Percentiles rank a stretch among this genome's conserved stretches.
Evolutionary conservation across 305 asterid species (phyloP).

Genomic region (Andrographis paniculata): DNA sequence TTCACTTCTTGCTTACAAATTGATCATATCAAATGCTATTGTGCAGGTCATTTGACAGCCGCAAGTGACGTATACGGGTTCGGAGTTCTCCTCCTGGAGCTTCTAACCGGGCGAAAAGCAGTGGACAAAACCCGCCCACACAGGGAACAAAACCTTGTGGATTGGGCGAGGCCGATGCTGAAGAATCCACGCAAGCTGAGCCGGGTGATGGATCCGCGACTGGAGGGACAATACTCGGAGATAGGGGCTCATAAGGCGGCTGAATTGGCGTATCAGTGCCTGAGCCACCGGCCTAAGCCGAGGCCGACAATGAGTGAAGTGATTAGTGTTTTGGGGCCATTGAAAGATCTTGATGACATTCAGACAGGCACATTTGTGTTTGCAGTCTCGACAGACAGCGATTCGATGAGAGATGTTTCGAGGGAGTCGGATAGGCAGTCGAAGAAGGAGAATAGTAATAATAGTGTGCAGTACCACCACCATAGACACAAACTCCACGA

Average conservation of each 20-base stretch:
- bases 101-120: slow-evolving; percentile 62
- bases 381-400: slow-evolving; percentile 35
- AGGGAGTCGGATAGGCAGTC: slow-evolving; percentile 14
- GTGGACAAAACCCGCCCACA: slow-evolving; percentile 61
- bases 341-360: slow-evolving; percentile 31
- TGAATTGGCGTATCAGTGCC: slow-evolving; percentile 53
- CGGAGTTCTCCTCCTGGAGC: slow-evolving; percentile 73
- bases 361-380: slow-evolving; percentile 43
- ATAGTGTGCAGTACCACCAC: slow-evolving; percentile 19
- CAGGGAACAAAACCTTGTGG: slow-evolving; percentile 62
- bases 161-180: slow-evolving; percentile 70
- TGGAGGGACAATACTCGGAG: slow-evolving; percentile 61
- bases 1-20: too few relatives aligned
- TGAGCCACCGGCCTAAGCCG: slow-evolving; percentile 53
- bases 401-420: slow-evolving; percentile 22
- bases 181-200: slow-evolving; percentile 53
- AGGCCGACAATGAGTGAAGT: slow-evolving; percentile 56
- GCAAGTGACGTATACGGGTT: slow-evolving; percentile 91
- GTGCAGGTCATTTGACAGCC: slow-evolving; percentile 74
- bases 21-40: background rate
- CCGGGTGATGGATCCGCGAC: slow-evolving; percentile 60
- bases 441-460: slow-evolving; percentile 18
- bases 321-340: slow-evolving; percentile 35
- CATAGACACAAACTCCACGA: slow-evolving; percentile 27
- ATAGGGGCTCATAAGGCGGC: slow-evolving; percentile 53